These are phyloP conservation scores for Colletotrichum coccodes DNA, from an alignment of 2,329 filamentous ascomycete genomes.

Conservation along the genomic window DNA sequence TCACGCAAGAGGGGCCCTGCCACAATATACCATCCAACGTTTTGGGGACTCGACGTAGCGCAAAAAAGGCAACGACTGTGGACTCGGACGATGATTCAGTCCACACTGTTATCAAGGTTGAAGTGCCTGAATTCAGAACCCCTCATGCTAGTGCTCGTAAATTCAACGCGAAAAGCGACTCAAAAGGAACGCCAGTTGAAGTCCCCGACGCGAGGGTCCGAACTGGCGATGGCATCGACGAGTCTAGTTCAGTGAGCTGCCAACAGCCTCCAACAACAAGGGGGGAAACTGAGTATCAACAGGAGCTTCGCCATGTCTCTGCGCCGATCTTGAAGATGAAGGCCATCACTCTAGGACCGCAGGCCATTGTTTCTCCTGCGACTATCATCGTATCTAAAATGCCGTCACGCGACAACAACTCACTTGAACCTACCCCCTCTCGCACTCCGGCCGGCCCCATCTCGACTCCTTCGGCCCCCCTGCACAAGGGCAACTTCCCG, in stretches of 20 bases:
- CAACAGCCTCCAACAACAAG: background rate
- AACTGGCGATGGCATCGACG: background rate
- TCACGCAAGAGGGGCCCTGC: background rate
- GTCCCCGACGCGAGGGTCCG: background rate
- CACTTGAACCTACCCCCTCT: background rate
- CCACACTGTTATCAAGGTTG: slow-evolving; percentile 23
- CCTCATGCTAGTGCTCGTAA: slow-evolving; percentile 10
- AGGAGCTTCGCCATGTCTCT: slow-evolving; percentile 14
- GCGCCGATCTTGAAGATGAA: slow-evolving; percentile 7
- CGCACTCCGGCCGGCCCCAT: background rate
- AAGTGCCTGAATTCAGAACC: slow-evolving; percentile 9
- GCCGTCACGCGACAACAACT: background rate
- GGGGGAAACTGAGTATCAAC: background rate
- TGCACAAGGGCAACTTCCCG: background rate
- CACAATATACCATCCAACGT: background rate
- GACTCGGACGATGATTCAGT: slow-evolving; percentile 17
- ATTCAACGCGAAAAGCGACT: slow-evolving; percentile 27
- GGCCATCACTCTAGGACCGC: background rate
- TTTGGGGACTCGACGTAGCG: background rate
- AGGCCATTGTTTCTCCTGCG: background rate
- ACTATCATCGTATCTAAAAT: background rate
- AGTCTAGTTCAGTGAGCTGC: background rate
- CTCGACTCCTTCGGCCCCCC: background rate
- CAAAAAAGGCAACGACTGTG: background rate
- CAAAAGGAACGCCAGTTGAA: background rate